Percentiles rank a stretch among this genome's conserved stretches.
Evolutionary conservation across 148 eudicot genomes (phyloP).

Genomic region (Nepenthes mirabilis): DNA sequence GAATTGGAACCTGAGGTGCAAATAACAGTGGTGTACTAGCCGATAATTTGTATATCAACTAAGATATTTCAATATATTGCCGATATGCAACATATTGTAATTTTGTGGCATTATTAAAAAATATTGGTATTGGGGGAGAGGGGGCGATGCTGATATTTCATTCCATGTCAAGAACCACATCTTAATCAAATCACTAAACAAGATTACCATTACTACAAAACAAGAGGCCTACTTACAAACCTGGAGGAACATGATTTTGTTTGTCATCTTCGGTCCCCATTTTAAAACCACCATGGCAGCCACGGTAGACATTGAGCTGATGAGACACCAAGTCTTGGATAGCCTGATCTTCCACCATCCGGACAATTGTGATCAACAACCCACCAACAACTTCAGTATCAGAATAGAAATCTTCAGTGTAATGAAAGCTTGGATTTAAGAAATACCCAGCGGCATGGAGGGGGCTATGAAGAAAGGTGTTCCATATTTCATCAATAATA

Average conservation of each 20-base stretch:
- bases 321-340: conserved; percentile 20
- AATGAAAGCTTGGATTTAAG: conserved; percentile 36
- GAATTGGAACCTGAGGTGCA: no score
- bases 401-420: conserved; percentile 24
- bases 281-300: conserved; percentile 21
- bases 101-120: no score
- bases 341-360: conserved; percentile 19
- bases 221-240: conserved; percentile 16
- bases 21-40: no score
- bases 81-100: no score
- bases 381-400: conserved; percentile 57
- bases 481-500: conserved; percentile 60
- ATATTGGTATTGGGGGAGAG: no score
- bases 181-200: background rate
- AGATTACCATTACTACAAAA: background rate
- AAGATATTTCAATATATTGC: no score
- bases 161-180: background rate
- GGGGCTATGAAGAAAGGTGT: conserved; percentile 43
- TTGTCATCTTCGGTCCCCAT: conserved; percentile 17
- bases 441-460: conserved; percentile 68
- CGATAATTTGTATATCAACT: no score
- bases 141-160: no score
- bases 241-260: conserved; percentile 33
- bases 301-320: conserved; percentile 31
- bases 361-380: conserved; percentile 29